These are phyloP conservation scores for Macrotyloma uniflorum DNA, from an alignment of 306 rosid species.

Conservation along the genomic window DNA sequence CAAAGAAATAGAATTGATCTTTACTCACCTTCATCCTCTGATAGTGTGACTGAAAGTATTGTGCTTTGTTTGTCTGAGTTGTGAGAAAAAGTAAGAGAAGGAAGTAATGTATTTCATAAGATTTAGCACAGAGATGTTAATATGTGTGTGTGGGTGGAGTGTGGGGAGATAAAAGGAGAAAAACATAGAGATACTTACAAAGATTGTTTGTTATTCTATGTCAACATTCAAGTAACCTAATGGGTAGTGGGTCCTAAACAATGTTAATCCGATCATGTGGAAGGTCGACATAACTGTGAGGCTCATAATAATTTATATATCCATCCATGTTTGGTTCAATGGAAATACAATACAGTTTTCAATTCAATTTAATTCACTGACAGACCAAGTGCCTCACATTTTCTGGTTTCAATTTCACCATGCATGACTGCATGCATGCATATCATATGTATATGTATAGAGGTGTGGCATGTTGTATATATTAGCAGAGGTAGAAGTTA, in stretches of 20 bases:
- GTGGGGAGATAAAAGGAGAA: conserved; percentile 42
- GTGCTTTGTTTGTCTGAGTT: conserved; percentile 42
- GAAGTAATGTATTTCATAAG: conserved; percentile 34
- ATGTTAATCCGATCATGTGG: conserved; percentile 41
- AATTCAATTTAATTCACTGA: not conserved
- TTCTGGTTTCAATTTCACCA: too few relatives aligned
- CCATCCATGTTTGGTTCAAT: not conserved
- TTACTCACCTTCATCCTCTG: conserved; percentile 65
- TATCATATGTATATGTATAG: too few relatives aligned
- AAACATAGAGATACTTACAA: conserved; percentile 70
- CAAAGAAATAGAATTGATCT: conserved; percentile 32
- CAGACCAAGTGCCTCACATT: not conserved
- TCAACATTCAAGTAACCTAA: conserved; percentile 56
- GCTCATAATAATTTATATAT: conserved; percentile 20
- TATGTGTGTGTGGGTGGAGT: not conserved
- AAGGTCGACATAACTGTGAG: conserved; percentile 34
- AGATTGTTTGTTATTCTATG: conserved; percentile 44
- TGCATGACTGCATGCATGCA: not conserved
- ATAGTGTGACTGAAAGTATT: conserved; percentile 27
- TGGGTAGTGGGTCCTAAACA: conserved; percentile 52
- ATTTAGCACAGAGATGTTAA: conserved; percentile 29
- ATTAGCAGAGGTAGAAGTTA: too few relatives aligned
- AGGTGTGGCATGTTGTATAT: too few relatives aligned
- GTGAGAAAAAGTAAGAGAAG: conserved; percentile 27
- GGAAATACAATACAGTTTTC: not conserved